These are phyloP conservation scores for Kwoniella botswanensis DNA, from an alignment of 768 basidiomycete genomes.

Conservation along the genomic window DNA sequence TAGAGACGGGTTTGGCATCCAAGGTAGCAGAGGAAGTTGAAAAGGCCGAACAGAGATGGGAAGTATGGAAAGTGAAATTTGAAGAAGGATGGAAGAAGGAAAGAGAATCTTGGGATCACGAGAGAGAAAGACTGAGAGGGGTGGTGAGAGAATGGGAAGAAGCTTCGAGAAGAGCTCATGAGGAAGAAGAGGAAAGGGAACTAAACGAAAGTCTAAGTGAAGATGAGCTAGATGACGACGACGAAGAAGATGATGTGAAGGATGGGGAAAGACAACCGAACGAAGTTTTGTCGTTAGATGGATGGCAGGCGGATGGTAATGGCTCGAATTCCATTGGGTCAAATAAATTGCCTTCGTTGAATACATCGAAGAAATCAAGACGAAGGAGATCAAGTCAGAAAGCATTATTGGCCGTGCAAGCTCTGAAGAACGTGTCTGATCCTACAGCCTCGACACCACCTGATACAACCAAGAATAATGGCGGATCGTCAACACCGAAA, in stretches of 20 bases:
- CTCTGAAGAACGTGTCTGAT: slow-evolving; percentile 30
- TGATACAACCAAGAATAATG: neutral
- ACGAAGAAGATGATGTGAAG: slow-evolving; percentile 19
- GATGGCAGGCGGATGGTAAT: slow-evolving; percentile 25
- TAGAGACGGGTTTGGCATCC: slow-evolving; percentile 49
- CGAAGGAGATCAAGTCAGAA: slow-evolving; percentile 43
- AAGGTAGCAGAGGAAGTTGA: slow-evolving; percentile 51
- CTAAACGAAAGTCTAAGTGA: slow-evolving; percentile 52
- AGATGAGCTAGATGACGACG: slow-evolving; percentile 45
- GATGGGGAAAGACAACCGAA: slow-evolving; percentile 25
- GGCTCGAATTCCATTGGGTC: neutral
- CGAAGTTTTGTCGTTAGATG: slow-evolving; percentile 26
- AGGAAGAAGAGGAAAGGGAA: slow-evolving; percentile 56
- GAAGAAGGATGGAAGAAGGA: slow-evolving; percentile 80
- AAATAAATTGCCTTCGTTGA: slow-evolving; percentile 2
- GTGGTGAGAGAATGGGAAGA: slow-evolving; percentile 84
- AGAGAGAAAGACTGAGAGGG: slow-evolving; percentile 73
- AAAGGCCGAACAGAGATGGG: slow-evolving; percentile 58
- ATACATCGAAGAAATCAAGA: slow-evolving; percentile 17
- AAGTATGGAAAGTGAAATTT: slow-evolving; percentile 76
- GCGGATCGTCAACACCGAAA: slow-evolving; percentile 39
- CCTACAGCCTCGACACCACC: slow-evolving; percentile 33
- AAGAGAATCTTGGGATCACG: slow-evolving; percentile 79
- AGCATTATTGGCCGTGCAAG: slow-evolving; percentile 47
- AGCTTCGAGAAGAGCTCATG: slow-evolving; percentile 56